Base-by-base conservation (phyloP, 768 basidiomycete species). In the Chlorophyllum brunneum region DNA sequence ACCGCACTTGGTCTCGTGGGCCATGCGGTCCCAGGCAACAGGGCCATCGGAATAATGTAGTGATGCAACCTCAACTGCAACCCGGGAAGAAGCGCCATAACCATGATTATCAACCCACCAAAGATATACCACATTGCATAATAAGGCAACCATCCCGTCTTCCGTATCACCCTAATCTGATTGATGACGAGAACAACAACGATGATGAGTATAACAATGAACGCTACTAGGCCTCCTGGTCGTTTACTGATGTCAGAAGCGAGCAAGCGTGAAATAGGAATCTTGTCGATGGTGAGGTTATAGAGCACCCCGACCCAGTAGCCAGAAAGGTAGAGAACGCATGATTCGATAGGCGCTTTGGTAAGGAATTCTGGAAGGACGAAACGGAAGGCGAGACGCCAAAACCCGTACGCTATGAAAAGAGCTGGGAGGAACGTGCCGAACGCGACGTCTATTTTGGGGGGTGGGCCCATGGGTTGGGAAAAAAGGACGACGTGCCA, bases 401-500 rank as follows among this genome's bases (percentile, higher is more conserved):
- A 93, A 59, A 94, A 84, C 10, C 73, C 84, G 54, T 92, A 91
- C 8, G 78, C 80, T 48, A 92, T 80, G 59, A 92, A 93, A 18
- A 94, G 72, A 0, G 79, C 66, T 0, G 92, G 91, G 7, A 94
- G 73, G 69, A 94, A 94, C 4, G 80, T 78, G 26, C 77, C 79
- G 57, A 94, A 92, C 5, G 81, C 88, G n/a, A 73, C 70, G 50
- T 86, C 81, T 51, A 93, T 67, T 23, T 78, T 76, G 4, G 92
- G 90, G 30, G 88, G 86, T 5, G 74, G 74, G 1, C 72, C 74
- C 40, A 70, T 78, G 5, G 86, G 86, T 60, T 92, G 85, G 7
- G 87, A 87, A 60, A 91, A 92, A 34, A 94, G 77, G 0, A 80
- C 72, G 48, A 91, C 73, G 58, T 94, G 90, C 91, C 92, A 94